These are phyloP conservation scores for Niebla homalea DNA, from an alignment of 495 filamentous ascomycete species.

Conservation along the genomic window DNA sequence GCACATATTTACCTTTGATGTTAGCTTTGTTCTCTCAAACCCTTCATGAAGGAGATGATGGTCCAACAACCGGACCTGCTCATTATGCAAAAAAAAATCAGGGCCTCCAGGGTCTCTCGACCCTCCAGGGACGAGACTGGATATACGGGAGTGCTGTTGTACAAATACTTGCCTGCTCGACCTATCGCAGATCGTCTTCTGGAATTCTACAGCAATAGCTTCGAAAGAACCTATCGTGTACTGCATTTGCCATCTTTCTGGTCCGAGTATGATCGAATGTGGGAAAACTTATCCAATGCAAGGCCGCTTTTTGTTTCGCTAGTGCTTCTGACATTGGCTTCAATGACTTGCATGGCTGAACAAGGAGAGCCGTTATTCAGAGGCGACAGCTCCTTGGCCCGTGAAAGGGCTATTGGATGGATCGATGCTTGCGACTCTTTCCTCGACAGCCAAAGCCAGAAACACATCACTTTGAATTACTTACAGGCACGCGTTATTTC, in stretches of 20 bases:
- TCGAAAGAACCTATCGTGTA: slow-evolving; percentile 44
- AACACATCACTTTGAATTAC: slow-evolving; percentile 29
- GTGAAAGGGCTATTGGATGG: slow-evolving; percentile 25
- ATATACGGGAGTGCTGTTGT: slow-evolving; percentile 5
- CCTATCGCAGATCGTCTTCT: slow-evolving; percentile 38
- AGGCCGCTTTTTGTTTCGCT: slow-evolving; percentile 20
- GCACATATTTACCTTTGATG: slow-evolving; percentile 20
- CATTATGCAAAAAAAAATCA: slow-evolving; percentile 31
- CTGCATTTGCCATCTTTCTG: slow-evolving; percentile 45
- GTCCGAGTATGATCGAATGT: slow-evolving; percentile 38
- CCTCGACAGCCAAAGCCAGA: slow-evolving; percentile 26
- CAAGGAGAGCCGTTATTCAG: slow-evolving; percentile 27
- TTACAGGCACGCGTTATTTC: slow-evolving; percentile 40
- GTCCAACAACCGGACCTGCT: slow-evolving; percentile 21
- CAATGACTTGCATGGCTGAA: slow-evolving; percentile 22
- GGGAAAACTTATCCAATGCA: slow-evolving; percentile 25
- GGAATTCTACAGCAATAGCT: slow-evolving; percentile 40
- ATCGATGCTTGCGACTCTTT: slow-evolving; percentile 26
- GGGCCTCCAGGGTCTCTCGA: slow-evolving; percentile 25
- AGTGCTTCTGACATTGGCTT: slow-evolving; percentile 26
- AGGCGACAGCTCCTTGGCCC: slow-evolving; percentile 25
- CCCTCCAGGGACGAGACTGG: slow-evolving; percentile 8
- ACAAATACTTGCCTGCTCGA: slow-evolving; percentile 31
- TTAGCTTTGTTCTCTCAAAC: slow-evolving; percentile 29
- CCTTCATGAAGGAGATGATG: slow-evolving; percentile 30